A percentile compares a stretch with the other conserved stretches of the same genome.
These are phyloP conservation scores for Linnemannia zychae DNA, from an alignment of 192 early-diverging fungal genomes.

Conservation along the genomic window DNA sequence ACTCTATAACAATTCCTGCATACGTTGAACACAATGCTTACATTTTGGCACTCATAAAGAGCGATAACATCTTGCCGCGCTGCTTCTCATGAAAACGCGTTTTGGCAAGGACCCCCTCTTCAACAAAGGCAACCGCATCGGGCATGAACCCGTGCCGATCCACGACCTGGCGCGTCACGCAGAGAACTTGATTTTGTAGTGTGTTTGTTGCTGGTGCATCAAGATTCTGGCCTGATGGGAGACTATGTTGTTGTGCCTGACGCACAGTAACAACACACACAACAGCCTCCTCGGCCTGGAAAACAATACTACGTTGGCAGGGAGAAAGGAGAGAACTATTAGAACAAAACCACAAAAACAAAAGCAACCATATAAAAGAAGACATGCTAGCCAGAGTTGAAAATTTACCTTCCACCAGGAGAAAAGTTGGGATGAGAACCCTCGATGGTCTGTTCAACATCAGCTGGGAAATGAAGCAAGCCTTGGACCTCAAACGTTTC, in stretches of 20 bases:
- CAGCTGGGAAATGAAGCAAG: slow-evolving; percentile 75
- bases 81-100: slow-evolving; percentile 74
- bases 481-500: slow-evolving; percentile 80
- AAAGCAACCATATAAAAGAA: neutral
- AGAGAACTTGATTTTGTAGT: slow-evolving; percentile 65
- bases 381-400: neutral
- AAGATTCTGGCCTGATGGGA: neutral
- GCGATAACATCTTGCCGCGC: slow-evolving; percentile 54
- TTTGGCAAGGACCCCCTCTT: slow-evolving; percentile 63
- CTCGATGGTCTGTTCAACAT: slow-evolving; percentile 81
- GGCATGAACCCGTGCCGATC: slow-evolving; percentile 78
- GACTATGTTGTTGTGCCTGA: neutral
- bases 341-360: neutral
- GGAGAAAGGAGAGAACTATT: neutral
- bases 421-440: slow-evolving; percentile 43
- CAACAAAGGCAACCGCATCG: slow-evolving; percentile 75
- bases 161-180: slow-evolving; percentile 73
- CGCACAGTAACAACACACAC: slow-evolving; percentile 48
- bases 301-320: slow-evolving; percentile 35
- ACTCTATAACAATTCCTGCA: neutral
- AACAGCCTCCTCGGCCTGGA: slow-evolving; percentile 53
- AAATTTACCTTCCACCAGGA: slow-evolving; percentile 23
- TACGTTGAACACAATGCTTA: neutral
- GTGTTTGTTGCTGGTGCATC: neutral
- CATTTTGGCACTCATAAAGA: slow-evolving; percentile 51